phyloP scores from a whole-genome alignment of 192 early-diverging fungal genomes.

The Mortierella claussenii region DNA sequence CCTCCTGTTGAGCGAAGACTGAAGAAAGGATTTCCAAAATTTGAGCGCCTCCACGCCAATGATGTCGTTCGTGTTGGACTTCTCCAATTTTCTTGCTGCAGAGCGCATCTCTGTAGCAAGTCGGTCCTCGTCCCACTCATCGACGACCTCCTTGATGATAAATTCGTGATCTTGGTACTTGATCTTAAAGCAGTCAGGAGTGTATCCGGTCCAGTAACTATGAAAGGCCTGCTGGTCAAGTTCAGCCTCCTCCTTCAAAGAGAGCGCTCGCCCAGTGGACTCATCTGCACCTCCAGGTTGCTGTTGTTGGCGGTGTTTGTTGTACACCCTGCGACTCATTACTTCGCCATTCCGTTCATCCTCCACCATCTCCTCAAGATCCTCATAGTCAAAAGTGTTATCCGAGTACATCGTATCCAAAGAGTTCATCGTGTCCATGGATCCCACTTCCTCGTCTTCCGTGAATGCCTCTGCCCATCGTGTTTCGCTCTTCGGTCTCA shows the following conservation, averaged over 20 bases:
- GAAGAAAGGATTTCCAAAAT: slow-evolving; percentile 56
- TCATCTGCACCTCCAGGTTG: not conserved
- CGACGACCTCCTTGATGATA: slow-evolving; percentile 51
- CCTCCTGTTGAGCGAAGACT: slow-evolving; percentile 25
- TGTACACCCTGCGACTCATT: slow-evolving; percentile 7
- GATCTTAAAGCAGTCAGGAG: slow-evolving; percentile 29
- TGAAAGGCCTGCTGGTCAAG: slow-evolving; percentile 33
- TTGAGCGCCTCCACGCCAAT: slow-evolving; percentile 33
- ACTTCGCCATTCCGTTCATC: slow-evolving; percentile 42
- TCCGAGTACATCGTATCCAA: slow-evolving; percentile 18
- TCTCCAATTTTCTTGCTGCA: slow-evolving; percentile 55
- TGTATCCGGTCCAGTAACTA: slow-evolving; percentile 49
- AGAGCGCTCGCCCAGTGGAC: slow-evolving; percentile 14
- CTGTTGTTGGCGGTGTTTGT: slow-evolving; percentile 11
- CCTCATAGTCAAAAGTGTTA: slow-evolving; percentile 13
- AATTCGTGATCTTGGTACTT: slow-evolving; percentile 51
- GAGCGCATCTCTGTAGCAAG: slow-evolving; percentile 37
- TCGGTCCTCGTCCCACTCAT: slow-evolving; percentile 37
- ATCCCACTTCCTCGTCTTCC: slow-evolving; percentile 34
- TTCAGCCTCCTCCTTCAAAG: slow-evolving; percentile 13
- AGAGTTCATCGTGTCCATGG: slow-evolving; percentile 16
- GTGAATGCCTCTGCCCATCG: slow-evolving; percentile 20
- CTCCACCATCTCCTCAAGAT: slow-evolving; percentile 29
- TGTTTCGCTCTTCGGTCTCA: not conserved
- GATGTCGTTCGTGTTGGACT: slow-evolving; percentile 53